Base-by-base conservation (phyloP, 257 asterid species). In the Capsicum chinense region DNA sequence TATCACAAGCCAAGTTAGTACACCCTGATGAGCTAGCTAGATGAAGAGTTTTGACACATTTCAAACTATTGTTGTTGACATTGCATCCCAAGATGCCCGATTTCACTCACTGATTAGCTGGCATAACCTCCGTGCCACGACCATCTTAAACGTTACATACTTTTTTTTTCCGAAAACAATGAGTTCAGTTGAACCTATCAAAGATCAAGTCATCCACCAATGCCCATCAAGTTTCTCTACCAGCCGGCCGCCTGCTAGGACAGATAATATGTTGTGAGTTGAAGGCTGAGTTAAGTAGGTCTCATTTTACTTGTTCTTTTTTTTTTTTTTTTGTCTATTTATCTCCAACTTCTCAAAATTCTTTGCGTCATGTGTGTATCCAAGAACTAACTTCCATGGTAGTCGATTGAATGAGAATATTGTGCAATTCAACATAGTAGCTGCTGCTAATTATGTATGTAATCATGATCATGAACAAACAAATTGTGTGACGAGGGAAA, bases 221-320 rank as follows among this genome's bases (percentile, higher is more conserved):
- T 66, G 17, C 44, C 15, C n/a, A 66, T 26, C n/a, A 66, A 26
- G 33, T 66, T 66, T 19, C 47, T 66, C 47, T 3, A 19, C 7
- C 62, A 4, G 4, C 42, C 5, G 89, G 48, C 80, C 84, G 84
- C 87, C 87, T 66, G 78, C 89, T 56, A 87, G 87, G 47, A 87
- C 84, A 2, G 84, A 87, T 82, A 84, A 84, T 78, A 63, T 63
- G 16, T 63, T 10, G 42, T 2, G 16, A 63, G 5, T 26, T 35
- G 26, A 56, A 50, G 26, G 68, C 37, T 42, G 60, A 21, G 21
- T 21, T 21, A 21, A 47, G 37, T 57, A 39, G 21, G 52, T 70
- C 26, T 26, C 33, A 16, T 60, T 76, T 17, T 35, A 35, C 21
- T 81, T 56, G 10, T 69, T 58, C 33, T 21, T n/a, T 50, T 5